Base-by-base conservation (phyloP, 352 stramenopile genomes). In the Globisporangium rhizosaccharum region DNA sequence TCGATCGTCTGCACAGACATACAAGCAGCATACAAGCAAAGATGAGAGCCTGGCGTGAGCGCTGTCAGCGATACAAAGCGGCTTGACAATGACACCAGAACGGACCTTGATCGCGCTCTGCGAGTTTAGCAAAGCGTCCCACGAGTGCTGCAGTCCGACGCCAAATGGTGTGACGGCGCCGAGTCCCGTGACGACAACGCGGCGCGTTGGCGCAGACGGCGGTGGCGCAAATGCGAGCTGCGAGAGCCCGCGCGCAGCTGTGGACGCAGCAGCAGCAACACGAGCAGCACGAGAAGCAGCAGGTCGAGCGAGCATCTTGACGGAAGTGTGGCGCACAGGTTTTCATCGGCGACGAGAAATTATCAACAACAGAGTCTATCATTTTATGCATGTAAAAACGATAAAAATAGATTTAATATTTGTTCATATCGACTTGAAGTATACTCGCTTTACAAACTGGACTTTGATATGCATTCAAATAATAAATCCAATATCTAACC, bases 121-220 rank as follows among this genome's bases (percentile, higher is more conserved):
- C 26, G 88, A 89, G 41, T 72, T 63, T 25, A 97, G 62, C 28
- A 98, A 63, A 46, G 77, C 75, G 15, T 95, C 72, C 88, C 89
- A 97, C 20, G 85, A 85, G 50, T 71, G 74, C 53, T 82, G 59
- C 18, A 96, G 78, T 42, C 90, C 87, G 11, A 96, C 78, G 39
- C 89, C 93, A 48, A 97, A 90, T 1, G 93, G 93, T 25, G 87
- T 97, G 49, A 98, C 88, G 7, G 90, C 83, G 18, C 93, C 93
- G 11, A 97, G 50, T 9, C 93, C 93, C 33, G 93, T 98, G 17
- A 97, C 87, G 6, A 98, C 93, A 17, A 98, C 93, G 25, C 90
- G 83, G 7, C 92, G 79, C 33, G 62, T 83, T 12, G 79, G 75
- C 11, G 74, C 63, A 8, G 78, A 57, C 4, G 85, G 85, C 0